These are phyloP conservation scores for Beauveria medogensis DNA, from an alignment of 2,329 filamentous ascomycete species.

Conservation along the genomic window DNA sequence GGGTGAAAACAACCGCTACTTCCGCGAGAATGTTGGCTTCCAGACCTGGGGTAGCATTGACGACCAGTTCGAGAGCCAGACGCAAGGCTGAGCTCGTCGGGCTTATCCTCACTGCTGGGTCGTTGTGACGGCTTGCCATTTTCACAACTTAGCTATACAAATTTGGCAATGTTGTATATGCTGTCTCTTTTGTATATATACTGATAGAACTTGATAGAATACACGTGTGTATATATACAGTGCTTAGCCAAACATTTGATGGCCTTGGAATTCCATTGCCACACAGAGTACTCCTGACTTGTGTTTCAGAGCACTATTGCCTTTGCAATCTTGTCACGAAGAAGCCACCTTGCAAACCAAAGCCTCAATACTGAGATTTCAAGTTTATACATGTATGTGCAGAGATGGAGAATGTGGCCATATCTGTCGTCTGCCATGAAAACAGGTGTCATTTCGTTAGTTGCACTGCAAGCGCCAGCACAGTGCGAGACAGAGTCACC, in stretches of 20 bases:
- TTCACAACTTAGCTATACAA: neutral
- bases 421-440: neutral
- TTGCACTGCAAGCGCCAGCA: neutral
- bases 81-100: neutral
- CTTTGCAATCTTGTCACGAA: too few species aligned
- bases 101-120: neutral
- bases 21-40: constrained; percentile 8
- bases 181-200: neutral
- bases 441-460: neutral
- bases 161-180: neutral
- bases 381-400: too few species aligned
- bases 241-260: too few species aligned
- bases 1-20: constrained; percentile 5
- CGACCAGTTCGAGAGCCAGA: neutral
- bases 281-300: too few species aligned
- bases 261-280: too few species aligned
- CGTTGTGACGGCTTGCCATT: neutral
- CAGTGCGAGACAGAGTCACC: neutral
- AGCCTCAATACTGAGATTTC: too few species aligned
- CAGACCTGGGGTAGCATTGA: constrained; percentile 1
- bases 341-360: too few species aligned
- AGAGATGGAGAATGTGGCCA: too few species aligned
- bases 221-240: too few species aligned
- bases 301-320: too few species aligned
- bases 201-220: neutral